These are phyloP conservation scores for Myxozyma sirexii DNA, from an alignment of 805 yeast species.

Conservation along the genomic window DNA sequence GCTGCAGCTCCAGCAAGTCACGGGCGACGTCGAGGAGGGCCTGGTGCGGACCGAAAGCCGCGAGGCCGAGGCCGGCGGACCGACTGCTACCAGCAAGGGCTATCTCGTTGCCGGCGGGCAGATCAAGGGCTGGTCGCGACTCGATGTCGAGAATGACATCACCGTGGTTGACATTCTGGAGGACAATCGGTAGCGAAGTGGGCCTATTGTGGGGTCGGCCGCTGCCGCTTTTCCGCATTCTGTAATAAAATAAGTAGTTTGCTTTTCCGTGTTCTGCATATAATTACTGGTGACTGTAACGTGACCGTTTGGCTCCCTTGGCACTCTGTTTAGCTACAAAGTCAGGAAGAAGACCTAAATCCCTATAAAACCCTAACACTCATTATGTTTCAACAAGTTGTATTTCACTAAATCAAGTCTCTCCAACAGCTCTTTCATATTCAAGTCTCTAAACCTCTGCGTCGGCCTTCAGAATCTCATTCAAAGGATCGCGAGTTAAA, in stretches of 20 bases:
- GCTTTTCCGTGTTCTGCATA: too few relatives aligned
- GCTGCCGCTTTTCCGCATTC: too few relatives aligned
- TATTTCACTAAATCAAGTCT: too few relatives aligned
- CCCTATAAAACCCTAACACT: too few relatives aligned
- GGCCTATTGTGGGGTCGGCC: too few relatives aligned
- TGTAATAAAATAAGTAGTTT: too few relatives aligned
- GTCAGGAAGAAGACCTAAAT: too few relatives aligned
- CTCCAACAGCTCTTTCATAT: too few relatives aligned
- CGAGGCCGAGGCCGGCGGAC: slow-evolving; percentile 4
- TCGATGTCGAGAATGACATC: slow-evolving; percentile 24
- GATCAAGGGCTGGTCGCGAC: slow-evolving; percentile 27
- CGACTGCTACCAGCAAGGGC: slow-evolving; percentile 10
- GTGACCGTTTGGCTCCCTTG: too few relatives aligned
- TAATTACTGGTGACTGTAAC: too few relatives aligned
- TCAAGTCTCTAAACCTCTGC: neutral
- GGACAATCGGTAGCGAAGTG: neutral
- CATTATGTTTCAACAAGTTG: too few relatives aligned
- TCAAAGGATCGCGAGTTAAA: slow-evolving; percentile 49
- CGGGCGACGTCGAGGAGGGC: slow-evolving; percentile 16
- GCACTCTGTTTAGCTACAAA: too few relatives aligned
- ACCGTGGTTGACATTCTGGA: slow-evolving; percentile 26
- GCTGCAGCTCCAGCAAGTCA: slow-evolving; percentile 10
- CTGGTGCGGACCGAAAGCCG: slow-evolving; percentile 18
- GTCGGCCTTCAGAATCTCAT: slow-evolving; percentile 30
- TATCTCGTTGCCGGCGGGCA: slow-evolving; percentile 23